A percentile compares a stretch with the other conserved stretches of the same genome.
Evolutionary conservation across 129 eudicot species (phyloP).

Genomic region (Lactuca sativa): DNA sequence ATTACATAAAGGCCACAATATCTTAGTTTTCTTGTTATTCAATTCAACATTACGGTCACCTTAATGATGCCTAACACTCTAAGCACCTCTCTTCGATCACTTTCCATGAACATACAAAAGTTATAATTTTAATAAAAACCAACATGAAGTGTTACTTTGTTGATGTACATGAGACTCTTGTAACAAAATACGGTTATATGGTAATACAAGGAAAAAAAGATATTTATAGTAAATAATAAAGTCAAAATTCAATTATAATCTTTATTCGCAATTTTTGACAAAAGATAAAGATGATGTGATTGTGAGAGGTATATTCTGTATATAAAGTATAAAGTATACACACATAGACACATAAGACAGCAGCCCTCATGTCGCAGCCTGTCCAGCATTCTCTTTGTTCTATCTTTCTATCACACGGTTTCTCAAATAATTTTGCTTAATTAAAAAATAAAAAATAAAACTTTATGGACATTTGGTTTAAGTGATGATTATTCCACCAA

Average conservation of each 20-base stretch:
- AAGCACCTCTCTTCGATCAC: no score
- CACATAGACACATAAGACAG: constrained; percentile 8
- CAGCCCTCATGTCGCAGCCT: constrained; percentile 40
- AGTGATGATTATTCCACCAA: neutral
- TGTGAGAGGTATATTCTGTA: constrained; percentile 19
- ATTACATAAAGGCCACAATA: no score
- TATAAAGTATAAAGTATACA: neutral
- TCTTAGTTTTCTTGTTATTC: no score
- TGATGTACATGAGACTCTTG: no score
- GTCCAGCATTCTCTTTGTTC: constrained; percentile 29
- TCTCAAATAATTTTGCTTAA: constrained; percentile 17
- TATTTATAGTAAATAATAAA: neutral
- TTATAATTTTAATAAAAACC: no score
- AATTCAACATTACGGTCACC: no score
- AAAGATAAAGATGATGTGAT: constrained; percentile 32
- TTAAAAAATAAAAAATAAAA: neutral
- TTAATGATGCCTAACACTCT: no score
- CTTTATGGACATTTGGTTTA: neutral
- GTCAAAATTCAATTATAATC: constrained; percentile 21
- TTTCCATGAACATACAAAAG: no score
- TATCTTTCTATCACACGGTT: constrained; percentile 33
- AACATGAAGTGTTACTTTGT: no score
- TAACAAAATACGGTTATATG: no score
- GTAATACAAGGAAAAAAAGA: neutral
- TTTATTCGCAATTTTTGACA: constrained; percentile 15